A percentile compares a stretch with the other conserved stretches of the same genome.
Evolutionary conservation across 2,329 filamentous ascomycete genomes (phyloP).

Genomic region (Talaromyces sp.): DNA sequence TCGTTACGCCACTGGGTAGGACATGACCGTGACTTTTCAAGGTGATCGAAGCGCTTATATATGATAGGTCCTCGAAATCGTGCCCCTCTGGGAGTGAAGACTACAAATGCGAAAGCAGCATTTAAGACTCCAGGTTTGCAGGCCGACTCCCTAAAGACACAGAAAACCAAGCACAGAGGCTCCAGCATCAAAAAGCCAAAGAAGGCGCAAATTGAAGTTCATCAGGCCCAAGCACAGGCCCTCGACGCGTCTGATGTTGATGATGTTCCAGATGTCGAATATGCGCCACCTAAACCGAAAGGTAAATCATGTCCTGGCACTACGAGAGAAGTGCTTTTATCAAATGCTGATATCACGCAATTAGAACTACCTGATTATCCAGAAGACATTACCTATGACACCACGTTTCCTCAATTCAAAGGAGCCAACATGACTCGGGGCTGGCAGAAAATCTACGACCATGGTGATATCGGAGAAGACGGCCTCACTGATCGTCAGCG

Average conservation of each 20-base stretch:
- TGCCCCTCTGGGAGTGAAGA: slow-evolving; percentile 87
- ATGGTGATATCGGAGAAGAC: slow-evolving; percentile 49
- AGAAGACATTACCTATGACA: slow-evolving; percentile 46
- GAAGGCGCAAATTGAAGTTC: slow-evolving; percentile 51
- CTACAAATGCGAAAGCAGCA: slow-evolving; percentile 82
- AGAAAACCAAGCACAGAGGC: slow-evolving; percentile 60
- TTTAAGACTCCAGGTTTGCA: slow-evolving; percentile 66
- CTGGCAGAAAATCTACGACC: slow-evolving; percentile 48
- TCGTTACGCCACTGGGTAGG: slow-evolving; percentile 79
- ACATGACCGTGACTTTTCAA: not conserved
- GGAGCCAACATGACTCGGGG: slow-evolving; percentile 53
- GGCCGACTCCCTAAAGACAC: slow-evolving; percentile 55
- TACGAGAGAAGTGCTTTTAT: not conserved
- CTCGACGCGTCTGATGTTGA: slow-evolving; percentile 50
- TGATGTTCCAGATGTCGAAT: slow-evolving; percentile 75
- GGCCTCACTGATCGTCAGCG: slow-evolving; percentile 63
- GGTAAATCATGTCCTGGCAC: slow-evolving; percentile 35
- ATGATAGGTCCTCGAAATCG: slow-evolving; percentile 62
- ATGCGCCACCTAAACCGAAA: slow-evolving; percentile 72
- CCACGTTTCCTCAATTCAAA: slow-evolving; percentile 51
- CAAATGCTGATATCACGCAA: slow-evolving; percentile 48
- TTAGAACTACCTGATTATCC: slow-evolving; percentile 44
- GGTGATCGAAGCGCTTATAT: not conserved
- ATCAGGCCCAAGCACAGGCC: slow-evolving; percentile 43
- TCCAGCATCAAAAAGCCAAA: slow-evolving; percentile 60